Evolutionary conservation across 768 basidiomycete genomes (phyloP).

Genomic region (Chalciporus piperatus): DNA sequence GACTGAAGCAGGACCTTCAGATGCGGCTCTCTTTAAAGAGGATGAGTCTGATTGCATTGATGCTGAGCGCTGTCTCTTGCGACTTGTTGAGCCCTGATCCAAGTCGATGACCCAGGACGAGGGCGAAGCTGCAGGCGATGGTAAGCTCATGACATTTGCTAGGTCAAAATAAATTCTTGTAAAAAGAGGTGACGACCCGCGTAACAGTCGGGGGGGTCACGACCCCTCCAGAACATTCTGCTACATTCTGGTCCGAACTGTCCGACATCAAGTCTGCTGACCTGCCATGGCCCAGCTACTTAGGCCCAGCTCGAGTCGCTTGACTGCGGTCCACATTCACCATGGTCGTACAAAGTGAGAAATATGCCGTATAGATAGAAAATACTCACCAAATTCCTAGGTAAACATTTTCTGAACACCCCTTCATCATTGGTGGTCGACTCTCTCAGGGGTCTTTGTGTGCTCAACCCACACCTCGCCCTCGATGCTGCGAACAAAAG

Average conservation of each 20-base stretch:
- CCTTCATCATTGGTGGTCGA: conserved; percentile 72
- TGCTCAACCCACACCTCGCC: conserved; percentile 66
- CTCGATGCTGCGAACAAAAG: conserved; percentile 74
- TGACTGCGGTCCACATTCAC: not conserved
- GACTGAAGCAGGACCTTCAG: conserved; percentile 57
- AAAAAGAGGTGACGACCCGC: not conserved
- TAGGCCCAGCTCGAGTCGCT: too few relatives aligned
- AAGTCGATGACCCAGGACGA: conserved; percentile 39
- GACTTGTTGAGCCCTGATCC: conserved; percentile 30
- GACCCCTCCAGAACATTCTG: not conserved
- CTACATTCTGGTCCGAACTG: too few relatives aligned
- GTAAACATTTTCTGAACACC: conserved; percentile 79
- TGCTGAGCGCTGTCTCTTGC: conserved; percentile 72
- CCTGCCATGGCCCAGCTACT: too few relatives aligned
- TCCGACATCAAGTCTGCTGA: too few relatives aligned
- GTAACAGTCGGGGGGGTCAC: conserved; percentile 11
- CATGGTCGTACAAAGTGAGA: conserved; percentile 19
- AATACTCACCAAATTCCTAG: conserved; percentile 6
- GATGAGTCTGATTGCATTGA: conserved; percentile 76
- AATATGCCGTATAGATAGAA: too few relatives aligned
- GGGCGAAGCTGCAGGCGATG: conserved; percentile 42
- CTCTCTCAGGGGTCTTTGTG: conserved; percentile 70
- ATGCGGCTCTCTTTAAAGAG: conserved; percentile 77
- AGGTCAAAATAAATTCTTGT: not conserved
- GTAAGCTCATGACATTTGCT: conserved; percentile 45